phyloP scores from a whole-genome alignment of 768 basidiomycete species.

The Russula earlei region DNA sequence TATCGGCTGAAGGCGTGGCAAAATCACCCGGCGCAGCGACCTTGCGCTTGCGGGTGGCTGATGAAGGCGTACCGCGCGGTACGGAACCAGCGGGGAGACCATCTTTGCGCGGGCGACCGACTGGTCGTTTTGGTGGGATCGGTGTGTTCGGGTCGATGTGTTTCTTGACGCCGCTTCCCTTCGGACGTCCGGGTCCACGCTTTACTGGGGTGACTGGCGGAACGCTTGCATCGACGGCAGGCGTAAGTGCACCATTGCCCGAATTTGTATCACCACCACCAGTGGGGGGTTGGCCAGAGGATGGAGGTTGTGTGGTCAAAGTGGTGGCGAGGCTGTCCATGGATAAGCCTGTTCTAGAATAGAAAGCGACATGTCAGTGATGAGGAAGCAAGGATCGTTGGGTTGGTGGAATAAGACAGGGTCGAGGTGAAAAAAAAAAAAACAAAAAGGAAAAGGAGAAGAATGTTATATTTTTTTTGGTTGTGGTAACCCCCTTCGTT shows the following conservation, averaged over 20 bases:
- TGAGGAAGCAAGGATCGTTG: background rate
- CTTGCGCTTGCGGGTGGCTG: conserved; percentile 16
- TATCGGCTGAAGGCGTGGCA: conserved; percentile 14
- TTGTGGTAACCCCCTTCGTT: conserved; percentile 11
- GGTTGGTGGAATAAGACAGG: background rate
- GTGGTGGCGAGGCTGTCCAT: conserved; percentile 14
- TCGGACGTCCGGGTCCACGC: conserved; percentile 67
- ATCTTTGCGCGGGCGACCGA: conserved; percentile 74
- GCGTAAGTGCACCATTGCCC: background rate
- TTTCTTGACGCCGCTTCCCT: conserved; percentile 69
- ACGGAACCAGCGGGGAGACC: conserved; percentile 73
- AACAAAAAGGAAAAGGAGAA: background rate
- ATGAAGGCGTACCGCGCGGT: conserved; percentile 31
- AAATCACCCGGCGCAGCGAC: conserved; percentile 27
- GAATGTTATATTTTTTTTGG: conserved; percentile 18
- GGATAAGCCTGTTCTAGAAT: background rate
- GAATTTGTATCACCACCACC: background rate
- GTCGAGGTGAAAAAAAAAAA: background rate
- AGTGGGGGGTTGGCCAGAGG: conserved; percentile 2
- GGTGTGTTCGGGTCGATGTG: conserved; percentile 29
- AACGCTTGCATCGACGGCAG: background rate
- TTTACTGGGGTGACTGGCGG: conserved; percentile 33
- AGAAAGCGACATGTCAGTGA: background rate
- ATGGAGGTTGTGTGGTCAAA: conserved; percentile 6
- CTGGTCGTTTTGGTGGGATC: conserved; percentile 64